Conservation (phyloP, 352 stramenopile species). For the Pythium vanterpoolii region DNA sequence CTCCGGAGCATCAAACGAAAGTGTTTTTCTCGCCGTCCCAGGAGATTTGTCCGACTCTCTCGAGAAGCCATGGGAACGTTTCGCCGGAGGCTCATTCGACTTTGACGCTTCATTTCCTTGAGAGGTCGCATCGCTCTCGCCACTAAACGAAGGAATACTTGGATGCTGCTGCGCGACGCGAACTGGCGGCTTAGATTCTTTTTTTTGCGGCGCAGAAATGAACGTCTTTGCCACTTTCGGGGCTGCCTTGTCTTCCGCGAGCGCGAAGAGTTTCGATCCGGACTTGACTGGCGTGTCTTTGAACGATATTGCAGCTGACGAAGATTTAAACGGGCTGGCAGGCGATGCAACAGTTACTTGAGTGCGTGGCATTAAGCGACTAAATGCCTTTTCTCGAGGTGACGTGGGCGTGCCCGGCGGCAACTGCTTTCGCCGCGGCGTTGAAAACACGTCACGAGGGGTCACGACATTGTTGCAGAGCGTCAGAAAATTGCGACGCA, state of each 20-base stretch:
- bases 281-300: constrained; percentile 53
- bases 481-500: constrained; percentile 48
- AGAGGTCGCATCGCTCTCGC: background rate
- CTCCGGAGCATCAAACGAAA: constrained; percentile 19
- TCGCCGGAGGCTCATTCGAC: constrained; percentile 12
- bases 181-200: constrained; percentile 28
- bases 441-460: constrained; percentile 49
- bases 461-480: constrained; percentile 64
- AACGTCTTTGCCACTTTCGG: constrained; percentile 49
- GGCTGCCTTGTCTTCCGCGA: constrained; percentile 52
- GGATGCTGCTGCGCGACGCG: constrained; percentile 41
- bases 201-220: constrained; percentile 39
- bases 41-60: constrained; percentile 5
- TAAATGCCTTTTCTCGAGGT: constrained; percentile 48
- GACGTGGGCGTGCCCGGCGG: constrained; percentile 20
- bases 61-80: background rate
- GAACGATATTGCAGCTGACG: constrained; percentile 45
- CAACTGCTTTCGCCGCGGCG: constrained; percentile 33
- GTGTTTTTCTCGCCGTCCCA: constrained; percentile 9
- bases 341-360: constrained; percentile 68
- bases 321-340: constrained; percentile 44
- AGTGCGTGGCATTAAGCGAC: constrained; percentile 66
- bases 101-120: background rate
- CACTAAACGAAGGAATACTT: constrained; percentile 26
- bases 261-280: constrained; percentile 52